These are phyloP conservation scores for Pilasporangium apinafurcum DNA, from an alignment of 352 stramenopile species.

Conservation along the genomic window DNA sequence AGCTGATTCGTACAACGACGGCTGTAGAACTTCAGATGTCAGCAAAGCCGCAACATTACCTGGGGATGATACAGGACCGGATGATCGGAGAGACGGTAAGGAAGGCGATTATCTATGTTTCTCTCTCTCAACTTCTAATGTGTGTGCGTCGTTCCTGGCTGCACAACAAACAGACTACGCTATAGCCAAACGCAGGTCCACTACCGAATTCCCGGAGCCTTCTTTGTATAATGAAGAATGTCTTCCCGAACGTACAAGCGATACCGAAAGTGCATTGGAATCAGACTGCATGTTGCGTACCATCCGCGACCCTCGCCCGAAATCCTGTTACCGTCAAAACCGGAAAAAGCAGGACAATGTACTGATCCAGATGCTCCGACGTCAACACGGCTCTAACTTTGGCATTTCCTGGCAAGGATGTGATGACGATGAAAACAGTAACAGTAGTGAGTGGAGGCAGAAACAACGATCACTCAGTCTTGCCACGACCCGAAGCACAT, in stretches of 20 bases:
- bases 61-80: slow-evolving; percentile 23
- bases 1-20: slow-evolving; percentile 5
- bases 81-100: too few species aligned
- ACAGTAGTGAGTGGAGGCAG: too few species aligned
- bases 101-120: too few species aligned
- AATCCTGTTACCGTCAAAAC: slow-evolving; percentile 26
- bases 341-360: slow-evolving; percentile 40
- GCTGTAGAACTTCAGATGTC: not conserved
- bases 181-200: too few species aligned
- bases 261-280: slow-evolving; percentile 36
- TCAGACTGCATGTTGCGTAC: slow-evolving; percentile 58
- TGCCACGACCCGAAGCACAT: too few species aligned
- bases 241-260: slow-evolving; percentile 14
- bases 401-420: not conserved
- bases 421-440: too few species aligned
- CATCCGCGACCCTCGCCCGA: slow-evolving; percentile 34
- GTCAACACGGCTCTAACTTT: slow-evolving; percentile 15
- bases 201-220: slow-evolving; percentile 27
- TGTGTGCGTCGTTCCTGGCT: too few species aligned
- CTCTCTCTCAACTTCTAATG: too few species aligned
- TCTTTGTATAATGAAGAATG: too few species aligned
- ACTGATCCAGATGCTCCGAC: slow-evolving; percentile 48
- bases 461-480: too few species aligned
- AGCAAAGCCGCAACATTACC: slow-evolving; percentile 13
- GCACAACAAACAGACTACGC: too few species aligned